phyloP scores from a whole-genome alignment of 2,329 filamentous ascomycete species.

The Ilyonectria sp. region DNA sequence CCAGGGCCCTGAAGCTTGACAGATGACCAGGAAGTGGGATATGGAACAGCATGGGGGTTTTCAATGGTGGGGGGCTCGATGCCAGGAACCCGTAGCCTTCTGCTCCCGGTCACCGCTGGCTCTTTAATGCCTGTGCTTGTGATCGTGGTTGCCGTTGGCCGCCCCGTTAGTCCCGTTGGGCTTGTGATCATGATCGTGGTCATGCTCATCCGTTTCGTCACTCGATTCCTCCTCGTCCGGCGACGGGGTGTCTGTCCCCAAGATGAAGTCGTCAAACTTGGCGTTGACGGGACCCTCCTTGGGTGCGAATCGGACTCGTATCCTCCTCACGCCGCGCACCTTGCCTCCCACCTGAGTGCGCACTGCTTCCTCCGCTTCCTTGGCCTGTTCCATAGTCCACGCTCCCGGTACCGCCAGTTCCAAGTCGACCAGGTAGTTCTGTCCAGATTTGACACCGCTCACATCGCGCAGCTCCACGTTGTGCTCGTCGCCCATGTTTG shows the following conservation, averaged over 20 bases:
- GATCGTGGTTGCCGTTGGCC: slow-evolving; percentile 36
- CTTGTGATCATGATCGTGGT: slow-evolving; percentile 56
- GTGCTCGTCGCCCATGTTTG: slow-evolving; percentile 66
- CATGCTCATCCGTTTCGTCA: slow-evolving; percentile 52
- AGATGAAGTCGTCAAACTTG: slow-evolving; percentile 84
- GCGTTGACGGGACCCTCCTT: slow-evolving; percentile 72
- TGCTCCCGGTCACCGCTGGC: slow-evolving; percentile 5
- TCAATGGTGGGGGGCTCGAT: neutral
- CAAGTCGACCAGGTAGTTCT: slow-evolving; percentile 94
- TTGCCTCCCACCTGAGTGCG: slow-evolving; percentile 81
- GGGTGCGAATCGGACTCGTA: slow-evolving; percentile 87
- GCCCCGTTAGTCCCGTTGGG: slow-evolving; percentile 38
- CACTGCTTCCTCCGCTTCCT: slow-evolving; percentile 80
- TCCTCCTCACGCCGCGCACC: slow-evolving; percentile 86
- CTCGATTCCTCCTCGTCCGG: slow-evolving; percentile 68
- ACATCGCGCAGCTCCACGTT: slow-evolving; percentile 82
- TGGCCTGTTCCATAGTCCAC: slow-evolving; percentile 82
- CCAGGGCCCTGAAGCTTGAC: slow-evolving; percentile 2
- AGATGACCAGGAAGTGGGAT: neutral
- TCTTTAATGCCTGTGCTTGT: slow-evolving; percentile 51
- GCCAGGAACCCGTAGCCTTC: neutral
- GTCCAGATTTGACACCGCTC: slow-evolving; percentile 93
- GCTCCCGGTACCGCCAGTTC: slow-evolving; percentile 84
- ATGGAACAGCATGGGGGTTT: neutral
- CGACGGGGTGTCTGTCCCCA: slow-evolving; percentile 75